Evolutionary conservation across 164 flowering plant genomes (phyloP).

Genomic region (Protea cynaroides): DNA sequence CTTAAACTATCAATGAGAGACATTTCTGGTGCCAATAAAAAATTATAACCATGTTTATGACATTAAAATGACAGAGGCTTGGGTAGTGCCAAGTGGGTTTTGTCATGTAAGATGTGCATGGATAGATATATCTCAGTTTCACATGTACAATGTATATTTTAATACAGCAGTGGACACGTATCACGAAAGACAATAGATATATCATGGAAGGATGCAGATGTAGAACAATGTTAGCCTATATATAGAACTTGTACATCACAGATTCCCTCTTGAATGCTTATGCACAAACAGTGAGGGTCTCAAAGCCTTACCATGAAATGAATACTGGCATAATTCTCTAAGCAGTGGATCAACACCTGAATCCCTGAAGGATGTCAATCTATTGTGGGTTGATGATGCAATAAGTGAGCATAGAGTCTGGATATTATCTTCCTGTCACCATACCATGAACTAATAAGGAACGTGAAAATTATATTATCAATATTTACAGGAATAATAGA

Average conservation of each 20-base stretch:
- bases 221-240: no score
- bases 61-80: no score
- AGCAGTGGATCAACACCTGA: constrained; percentile 53
- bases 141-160: no score
- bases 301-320: constrained; percentile 36
- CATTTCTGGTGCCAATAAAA: no score
- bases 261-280: neutral
- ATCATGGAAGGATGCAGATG: no score
- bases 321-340: constrained; percentile 29
- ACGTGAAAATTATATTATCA: neutral
- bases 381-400: constrained; percentile 47
- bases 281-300: neutral
- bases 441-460: constrained; percentile 1
- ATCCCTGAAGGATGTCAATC: constrained; percentile 37
- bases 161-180: no score
- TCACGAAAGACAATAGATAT: no score
- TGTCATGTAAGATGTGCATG: no score
- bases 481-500: neutral
- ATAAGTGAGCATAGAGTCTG: constrained; percentile 38
- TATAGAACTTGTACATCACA: neutral
- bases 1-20: no score
- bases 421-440: constrained; percentile 33
- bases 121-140: no score
- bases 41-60: no score
- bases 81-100: no score